Conservation (phyloP, 225 moss, liverwort and hornwort genomes). For the Neckera pumila region DNA sequence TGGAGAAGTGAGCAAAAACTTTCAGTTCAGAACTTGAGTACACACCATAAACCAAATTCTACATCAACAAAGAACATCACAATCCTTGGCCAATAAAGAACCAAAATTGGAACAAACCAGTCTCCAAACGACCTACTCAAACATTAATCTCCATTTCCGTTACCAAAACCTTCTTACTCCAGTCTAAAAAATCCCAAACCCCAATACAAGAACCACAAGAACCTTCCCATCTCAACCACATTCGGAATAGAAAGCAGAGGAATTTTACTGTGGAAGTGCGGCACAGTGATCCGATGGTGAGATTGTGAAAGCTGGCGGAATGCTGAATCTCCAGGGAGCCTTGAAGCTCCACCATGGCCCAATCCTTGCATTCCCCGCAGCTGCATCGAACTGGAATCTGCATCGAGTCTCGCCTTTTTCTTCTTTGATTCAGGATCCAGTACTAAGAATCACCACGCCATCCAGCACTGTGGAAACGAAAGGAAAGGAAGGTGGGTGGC, state of each 20-base stretch:
- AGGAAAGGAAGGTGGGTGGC: background rate
- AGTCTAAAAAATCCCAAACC: background rate
- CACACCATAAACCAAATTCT: background rate
- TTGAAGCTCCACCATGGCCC: conserved; percentile 66
- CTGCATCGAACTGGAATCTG: conserved; percentile 45
- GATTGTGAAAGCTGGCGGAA: conserved; percentile 18
- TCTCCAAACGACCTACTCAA: background rate
- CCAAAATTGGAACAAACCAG: background rate
- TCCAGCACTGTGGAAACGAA: background rate
- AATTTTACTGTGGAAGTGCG: conserved; percentile 23
- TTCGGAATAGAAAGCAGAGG: background rate
- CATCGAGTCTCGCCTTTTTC: background rate
- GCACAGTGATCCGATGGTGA: conserved; percentile 47
- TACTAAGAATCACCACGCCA: background rate
- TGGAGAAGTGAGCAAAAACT: background rate
- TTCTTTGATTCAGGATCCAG: background rate
- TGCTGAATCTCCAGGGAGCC: conserved; percentile 51
- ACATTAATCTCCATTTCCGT: background rate
- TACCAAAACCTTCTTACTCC: background rate
- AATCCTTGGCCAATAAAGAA: background rate
- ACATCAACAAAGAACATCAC: background rate
- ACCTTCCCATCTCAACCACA: background rate
- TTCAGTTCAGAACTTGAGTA: background rate
- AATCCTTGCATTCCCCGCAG: conserved; percentile 52
- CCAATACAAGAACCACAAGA: background rate